These are phyloP conservation scores for Claviceps sp. DNA, from an alignment of 2,329 filamentous ascomycete genomes.

Conservation along the genomic window DNA sequence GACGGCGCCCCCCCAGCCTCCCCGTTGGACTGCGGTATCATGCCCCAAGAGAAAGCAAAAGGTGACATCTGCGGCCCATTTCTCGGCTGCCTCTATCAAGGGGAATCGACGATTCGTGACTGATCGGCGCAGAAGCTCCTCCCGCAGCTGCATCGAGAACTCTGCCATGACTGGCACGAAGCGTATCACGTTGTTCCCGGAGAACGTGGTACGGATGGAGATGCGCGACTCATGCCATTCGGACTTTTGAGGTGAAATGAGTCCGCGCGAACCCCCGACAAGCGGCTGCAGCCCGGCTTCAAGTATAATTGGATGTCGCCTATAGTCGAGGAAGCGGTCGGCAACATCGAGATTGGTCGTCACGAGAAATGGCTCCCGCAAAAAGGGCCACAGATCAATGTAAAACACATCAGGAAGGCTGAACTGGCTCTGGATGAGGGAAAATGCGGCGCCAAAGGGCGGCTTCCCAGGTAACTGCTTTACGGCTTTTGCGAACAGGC, in stretches of 20 bases:
- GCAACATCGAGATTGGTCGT: background rate
- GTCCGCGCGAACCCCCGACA: background rate
- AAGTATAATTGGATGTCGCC: background rate
- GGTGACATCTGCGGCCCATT: slow-evolving; percentile 1
- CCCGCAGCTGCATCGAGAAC: background rate
- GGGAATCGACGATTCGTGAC: background rate
- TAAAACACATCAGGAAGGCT: slow-evolving; percentile 1
- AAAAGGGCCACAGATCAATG: slow-evolving; percentile 1
- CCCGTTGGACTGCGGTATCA: slow-evolving; percentile 1
- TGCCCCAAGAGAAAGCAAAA: background rate
- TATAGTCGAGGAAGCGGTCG: slow-evolving; percentile 2
- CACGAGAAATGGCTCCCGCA: background rate
- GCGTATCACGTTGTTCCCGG: background rate
- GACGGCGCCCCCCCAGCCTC: background rate
- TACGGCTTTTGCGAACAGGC: background rate
- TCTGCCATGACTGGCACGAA: slow-evolving; percentile 1
- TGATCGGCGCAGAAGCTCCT: background rate
- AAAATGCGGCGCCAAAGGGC: background rate
- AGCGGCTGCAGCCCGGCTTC: background rate
- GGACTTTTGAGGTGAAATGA: background rate
- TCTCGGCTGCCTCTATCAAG: background rate
- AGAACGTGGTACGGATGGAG: background rate
- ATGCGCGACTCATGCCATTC: slow-evolving; percentile 3
- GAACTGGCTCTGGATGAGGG: background rate
- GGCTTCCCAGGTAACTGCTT: background rate